These are phyloP conservation scores for Metarhizium rileyi DNA, from an alignment of 2,329 filamentous ascomycete species.

Conservation along the genomic window DNA sequence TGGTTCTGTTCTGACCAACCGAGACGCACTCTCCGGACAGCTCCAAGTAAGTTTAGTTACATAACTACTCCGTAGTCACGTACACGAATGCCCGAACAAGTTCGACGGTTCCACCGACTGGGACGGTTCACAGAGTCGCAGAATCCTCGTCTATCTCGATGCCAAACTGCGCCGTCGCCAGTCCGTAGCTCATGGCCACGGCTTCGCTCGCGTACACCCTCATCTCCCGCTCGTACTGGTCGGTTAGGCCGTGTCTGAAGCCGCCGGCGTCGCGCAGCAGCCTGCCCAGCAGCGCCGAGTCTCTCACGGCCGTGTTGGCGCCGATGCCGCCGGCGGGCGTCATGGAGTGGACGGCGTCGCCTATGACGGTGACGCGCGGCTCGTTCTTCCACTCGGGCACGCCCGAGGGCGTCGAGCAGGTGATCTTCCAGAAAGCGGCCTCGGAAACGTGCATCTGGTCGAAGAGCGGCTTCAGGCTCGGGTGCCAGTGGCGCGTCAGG, in stretches of 20 bases:
- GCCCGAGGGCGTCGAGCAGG: slow-evolving; percentile 48
- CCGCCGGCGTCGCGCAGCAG: slow-evolving; percentile 43
- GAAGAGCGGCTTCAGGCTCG: slow-evolving; percentile 44
- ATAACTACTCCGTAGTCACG: too few species aligned
- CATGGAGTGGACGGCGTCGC: slow-evolving; percentile 49
- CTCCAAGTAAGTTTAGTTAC: too few species aligned
- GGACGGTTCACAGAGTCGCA: neutral
- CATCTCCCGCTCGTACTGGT: slow-evolving; percentile 53
- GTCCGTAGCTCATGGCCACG: slow-evolving; percentile 42
- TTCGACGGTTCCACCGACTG: too few species aligned
- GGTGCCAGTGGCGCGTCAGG: slow-evolving; percentile 45
- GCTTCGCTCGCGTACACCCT: slow-evolving; percentile 47
- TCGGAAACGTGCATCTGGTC: slow-evolving; percentile 46
- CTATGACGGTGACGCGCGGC: slow-evolving; percentile 47
- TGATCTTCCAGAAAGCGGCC: slow-evolving; percentile 58
- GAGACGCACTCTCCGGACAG: too few species aligned
- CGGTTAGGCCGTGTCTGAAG: slow-evolving; percentile 41
- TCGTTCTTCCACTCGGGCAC: slow-evolving; percentile 52
- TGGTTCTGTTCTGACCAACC: too few species aligned
- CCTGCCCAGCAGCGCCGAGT: slow-evolving; percentile 43
- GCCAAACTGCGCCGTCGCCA: slow-evolving; percentile 34
- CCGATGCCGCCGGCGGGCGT: slow-evolving; percentile 47
- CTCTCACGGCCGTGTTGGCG: slow-evolving; percentile 46
- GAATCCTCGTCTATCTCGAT: slow-evolving; percentile 34
- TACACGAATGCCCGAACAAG: too few species aligned